Base-by-base conservation (phyloP, 2,329 filamentous ascomycete genomes). In the Alternaria solani region DNA sequence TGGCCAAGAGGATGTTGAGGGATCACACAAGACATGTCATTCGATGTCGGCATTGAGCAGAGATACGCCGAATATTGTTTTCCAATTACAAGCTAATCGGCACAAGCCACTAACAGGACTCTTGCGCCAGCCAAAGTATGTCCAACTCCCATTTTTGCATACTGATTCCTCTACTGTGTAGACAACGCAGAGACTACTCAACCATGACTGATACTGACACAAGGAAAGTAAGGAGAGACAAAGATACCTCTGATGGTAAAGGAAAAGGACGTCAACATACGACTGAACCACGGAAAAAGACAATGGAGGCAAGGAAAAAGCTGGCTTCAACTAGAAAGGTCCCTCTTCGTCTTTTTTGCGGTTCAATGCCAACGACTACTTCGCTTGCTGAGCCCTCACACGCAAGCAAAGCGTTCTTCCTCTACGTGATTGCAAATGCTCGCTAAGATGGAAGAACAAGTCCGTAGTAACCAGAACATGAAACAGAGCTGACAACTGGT, bases 391-490 rank as follows among this genome's bases (percentile, higher is more conserved):
- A 51, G 49, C 44, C 51, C 62, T 51, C 52, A 49, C 59, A 59
- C 63, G 57, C 61, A 67, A 68, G 61, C 59, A 55, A 61, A 64
- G 61, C 53, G 53, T 51, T 64, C 62, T 73, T 69, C 57, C 68
- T 71, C 71, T 76, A 76, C 70, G 68, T 72, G 74, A 62, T 68
- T 73, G 69, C 71, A 75, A 72, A 78, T 77, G 75, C 76, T 78
- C 76, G 75, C 75, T 78, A 78, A 76, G 70, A 76, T 73, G 73
- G 75, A 74, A 74, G 73, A 77, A 76, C 72, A 74, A 75, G 71
- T 74, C 70, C 73, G 62, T 75, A 70, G 74, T 78, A 79, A 76
- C 76, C 77, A 79, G 76, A 78, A 78, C 75, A 73, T 70, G 73
- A 68, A 77, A 74, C 62, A 72, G 73, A 74, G 72, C 72, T 75